phyloP scores from a whole-genome alignment of 257 asterid species.

The Solanum etuberosum region DNA sequence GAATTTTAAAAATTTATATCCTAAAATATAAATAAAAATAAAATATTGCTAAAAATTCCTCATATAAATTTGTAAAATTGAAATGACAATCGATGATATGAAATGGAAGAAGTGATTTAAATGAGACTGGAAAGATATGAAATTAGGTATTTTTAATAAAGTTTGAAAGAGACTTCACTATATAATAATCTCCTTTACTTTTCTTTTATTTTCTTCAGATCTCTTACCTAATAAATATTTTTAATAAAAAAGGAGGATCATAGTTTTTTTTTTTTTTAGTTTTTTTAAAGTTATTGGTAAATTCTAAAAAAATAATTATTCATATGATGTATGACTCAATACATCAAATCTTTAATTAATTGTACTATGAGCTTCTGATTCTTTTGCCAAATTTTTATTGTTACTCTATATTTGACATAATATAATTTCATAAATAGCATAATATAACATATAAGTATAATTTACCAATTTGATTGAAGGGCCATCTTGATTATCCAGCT shows the following conservation, averaged over 20 bases:
- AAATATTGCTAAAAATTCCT: too few relatives aligned
- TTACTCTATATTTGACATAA: too few relatives aligned
- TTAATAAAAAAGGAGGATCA: background rate
- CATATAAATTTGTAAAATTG: background rate
- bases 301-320: background rate
- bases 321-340: background rate
- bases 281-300: background rate
- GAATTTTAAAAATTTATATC: background rate
- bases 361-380: background rate
- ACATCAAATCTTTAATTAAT: background rate
- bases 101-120: background rate
- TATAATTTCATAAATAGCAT: background rate
- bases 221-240: background rate
- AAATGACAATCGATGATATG: too few relatives aligned
- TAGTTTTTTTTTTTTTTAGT: background rate
- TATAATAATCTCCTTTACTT: background rate
- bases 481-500: background rate
- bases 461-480: background rate
- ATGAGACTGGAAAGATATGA: background rate
- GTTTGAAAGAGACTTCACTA: background rate
- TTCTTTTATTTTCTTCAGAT: background rate
- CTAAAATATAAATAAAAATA: background rate
- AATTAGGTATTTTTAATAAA: background rate
- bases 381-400: background rate
- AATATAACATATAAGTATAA: background rate